Evolutionary conservation across 2,329 filamentous ascomycete species (phyloP), one percentile per base, ranked within the genome.

Genomic region (Colletotrichum spaethianum): DNA sequence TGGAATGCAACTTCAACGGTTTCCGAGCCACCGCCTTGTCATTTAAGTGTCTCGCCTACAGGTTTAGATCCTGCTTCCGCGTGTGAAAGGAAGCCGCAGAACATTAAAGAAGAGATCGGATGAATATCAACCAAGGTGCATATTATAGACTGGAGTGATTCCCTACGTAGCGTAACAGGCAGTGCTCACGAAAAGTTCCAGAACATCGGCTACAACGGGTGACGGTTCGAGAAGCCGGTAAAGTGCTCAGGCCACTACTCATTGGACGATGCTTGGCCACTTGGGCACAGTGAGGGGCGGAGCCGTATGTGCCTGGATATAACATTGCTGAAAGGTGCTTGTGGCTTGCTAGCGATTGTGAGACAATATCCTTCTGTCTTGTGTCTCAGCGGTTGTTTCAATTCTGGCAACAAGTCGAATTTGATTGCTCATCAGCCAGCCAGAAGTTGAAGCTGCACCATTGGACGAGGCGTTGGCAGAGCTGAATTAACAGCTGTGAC

Each of bases 331-430:
- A 14, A 20, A 16, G 40, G 52, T 63, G 64, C 18, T 36, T 46
- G 36, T 59, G 65, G 52, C 64, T 63, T 63, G 36, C 63, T 48
- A 46, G 28, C 52, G 53, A 42, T 46, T 31, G 46, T 53, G 42
- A 72, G 64, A 59, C 52, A 63, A 18, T 33, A 44, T 46, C 57
- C 26, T 38, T 33, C 31, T 63, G 36, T 59, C 26, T 46, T 23
- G 50, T 31, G 50, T 46, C 64, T 72, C 50, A n/a, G n/a, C 33
- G 26, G n/a, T 36, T 59, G 52, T 68, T 63, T 63, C 65, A 61
- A 57, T 72, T 46, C 8, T 59, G 42, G 18, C 26, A 11, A 48
- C n/a, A 52, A n/a, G 46, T 16, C 20, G 26, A 38, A 38, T 44
- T n/a, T 63, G 18, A 28, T 63, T 68, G 59, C 63, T 57, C 23